Evolutionary conservation across 129 eudicot genomes (phyloP).

Genomic region (Tagetes erecta): DNA sequence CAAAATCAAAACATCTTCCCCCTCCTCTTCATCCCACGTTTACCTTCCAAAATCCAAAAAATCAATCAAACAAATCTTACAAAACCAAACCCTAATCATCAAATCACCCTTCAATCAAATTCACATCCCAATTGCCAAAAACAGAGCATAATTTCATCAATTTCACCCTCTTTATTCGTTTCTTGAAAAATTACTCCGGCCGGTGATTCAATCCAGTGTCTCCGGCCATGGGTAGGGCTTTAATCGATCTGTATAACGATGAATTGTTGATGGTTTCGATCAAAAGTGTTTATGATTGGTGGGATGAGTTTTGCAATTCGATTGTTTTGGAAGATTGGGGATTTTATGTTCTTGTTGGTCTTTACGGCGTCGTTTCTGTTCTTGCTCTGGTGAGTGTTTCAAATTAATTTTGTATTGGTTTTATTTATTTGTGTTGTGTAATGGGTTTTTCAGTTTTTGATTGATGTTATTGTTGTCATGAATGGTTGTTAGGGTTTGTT

Average conservation of each 20-base stretch:
- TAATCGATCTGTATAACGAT: slow-evolving; percentile 38
- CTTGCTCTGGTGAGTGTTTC: slow-evolving; percentile 62
- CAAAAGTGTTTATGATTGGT: slow-evolving; percentile 60
- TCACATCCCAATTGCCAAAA: neutral
- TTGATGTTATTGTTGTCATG: neutral
- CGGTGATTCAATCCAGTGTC: slow-evolving; percentile 25
- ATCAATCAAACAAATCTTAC: neutral
- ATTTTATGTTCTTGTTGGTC: slow-evolving; percentile 56
- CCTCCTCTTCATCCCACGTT: slow-evolving; percentile 22
- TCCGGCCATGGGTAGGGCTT: slow-evolving; percentile 44
- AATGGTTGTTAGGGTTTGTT: slow-evolving; percentile 12
- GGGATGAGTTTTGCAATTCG: slow-evolving; percentile 61
- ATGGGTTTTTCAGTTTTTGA: neutral
- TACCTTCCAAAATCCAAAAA: slow-evolving; percentile 25
- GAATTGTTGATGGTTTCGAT: slow-evolving; percentile 41
- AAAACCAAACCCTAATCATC: neutral
- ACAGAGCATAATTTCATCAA: neutral
- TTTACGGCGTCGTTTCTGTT: slow-evolving; percentile 67
- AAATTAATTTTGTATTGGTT: neutral
- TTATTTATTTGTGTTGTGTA: slow-evolving; percentile 1
- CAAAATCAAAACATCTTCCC: slow-evolving; percentile 34
- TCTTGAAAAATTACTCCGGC: slow-evolving; percentile 23
- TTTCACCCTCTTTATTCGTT: neutral
- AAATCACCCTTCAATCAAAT: slow-evolving; percentile 1
- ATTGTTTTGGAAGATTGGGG: slow-evolving; percentile 61